Conservation (phyloP, 176 grass and related monocot genomes). For the Microstegium vimineum region DNA sequence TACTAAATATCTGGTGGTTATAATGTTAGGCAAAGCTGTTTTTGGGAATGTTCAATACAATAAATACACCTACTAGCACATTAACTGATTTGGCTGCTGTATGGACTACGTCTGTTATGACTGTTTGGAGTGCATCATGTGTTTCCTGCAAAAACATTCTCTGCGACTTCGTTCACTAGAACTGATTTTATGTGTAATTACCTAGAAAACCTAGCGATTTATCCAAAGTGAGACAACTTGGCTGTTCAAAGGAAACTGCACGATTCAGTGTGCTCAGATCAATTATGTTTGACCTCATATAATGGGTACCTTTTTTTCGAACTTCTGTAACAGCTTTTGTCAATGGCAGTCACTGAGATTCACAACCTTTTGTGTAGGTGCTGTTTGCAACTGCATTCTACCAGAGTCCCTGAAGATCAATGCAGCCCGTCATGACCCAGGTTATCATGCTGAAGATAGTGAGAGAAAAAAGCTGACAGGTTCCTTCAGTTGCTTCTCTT, state of each 20-base stretch:
- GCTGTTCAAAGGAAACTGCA: not conserved
- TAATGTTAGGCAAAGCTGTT: not conserved
- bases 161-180: not conserved
- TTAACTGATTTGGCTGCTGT: not conserved
- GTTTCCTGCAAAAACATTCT: not conserved
- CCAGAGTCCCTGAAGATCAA: conserved; percentile 59
- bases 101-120: not conserved
- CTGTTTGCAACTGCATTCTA: conserved; percentile 70
- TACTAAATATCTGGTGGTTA: not conserved
- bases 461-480: conserved; percentile 51
- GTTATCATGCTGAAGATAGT: conserved; percentile 45
- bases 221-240: not conserved
- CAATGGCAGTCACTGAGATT: not conserved
- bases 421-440: conserved; percentile 48
- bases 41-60: not conserved
- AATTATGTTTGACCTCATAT: not conserved
- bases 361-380: conserved; percentile 35
- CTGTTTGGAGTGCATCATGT: not conserved
- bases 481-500: conserved; percentile 70
- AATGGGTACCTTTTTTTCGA: not conserved
- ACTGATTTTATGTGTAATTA: not conserved
- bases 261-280: not conserved
- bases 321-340: not conserved
- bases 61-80: not conserved
- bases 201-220: not conserved